These are phyloP conservation scores for Leccinum rimulosum DNA, from an alignment of 768 basidiomycete species.

Conservation along the genomic window DNA sequence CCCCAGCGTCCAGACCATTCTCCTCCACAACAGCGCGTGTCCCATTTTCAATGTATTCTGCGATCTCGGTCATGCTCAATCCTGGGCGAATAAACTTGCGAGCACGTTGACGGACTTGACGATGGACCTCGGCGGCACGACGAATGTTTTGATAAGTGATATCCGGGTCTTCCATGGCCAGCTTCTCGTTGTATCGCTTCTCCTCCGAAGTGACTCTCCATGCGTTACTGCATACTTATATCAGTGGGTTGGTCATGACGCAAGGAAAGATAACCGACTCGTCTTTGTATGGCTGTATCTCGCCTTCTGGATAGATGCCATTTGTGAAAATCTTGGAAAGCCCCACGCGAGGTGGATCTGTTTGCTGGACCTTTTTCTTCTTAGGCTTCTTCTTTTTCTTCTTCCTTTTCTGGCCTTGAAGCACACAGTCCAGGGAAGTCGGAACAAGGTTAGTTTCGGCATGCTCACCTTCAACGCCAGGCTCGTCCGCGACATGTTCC, in stretches of 20 bases:
- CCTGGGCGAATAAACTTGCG: slow-evolving; percentile 86
- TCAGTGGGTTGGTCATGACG: neutral
- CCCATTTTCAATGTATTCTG: slow-evolving; percentile 88
- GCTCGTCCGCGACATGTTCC: slow-evolving; percentile 28
- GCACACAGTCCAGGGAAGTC: neutral
- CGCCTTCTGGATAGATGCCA: slow-evolving; percentile 89
- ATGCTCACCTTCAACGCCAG: slow-evolving; percentile 28
- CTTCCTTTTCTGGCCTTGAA: slow-evolving; percentile 68
- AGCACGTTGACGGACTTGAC: slow-evolving; percentile 83
- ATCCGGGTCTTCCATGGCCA: slow-evolving; percentile 76
- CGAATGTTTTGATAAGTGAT: slow-evolving; percentile 88
- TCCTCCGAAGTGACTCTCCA: slow-evolving; percentile 92
- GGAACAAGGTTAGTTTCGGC: neutral
- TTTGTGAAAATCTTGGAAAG: slow-evolving; percentile 84
- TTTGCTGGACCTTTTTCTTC: slow-evolving; percentile 78
- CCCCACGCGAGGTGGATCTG: slow-evolving; percentile 89
- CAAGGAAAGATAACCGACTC: slow-evolving; percentile 56
- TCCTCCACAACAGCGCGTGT: slow-evolving; percentile 91
- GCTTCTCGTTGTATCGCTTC: slow-evolving; percentile 76
- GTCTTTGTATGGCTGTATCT: slow-evolving; percentile 87
- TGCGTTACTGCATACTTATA: slow-evolving; percentile 57
- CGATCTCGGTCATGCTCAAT: slow-evolving; percentile 93
- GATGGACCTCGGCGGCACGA: slow-evolving; percentile 92
- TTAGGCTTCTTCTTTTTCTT: slow-evolving; percentile 96
- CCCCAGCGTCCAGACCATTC: slow-evolving; percentile 77